Base-by-base conservation (phyloP, 257 asterid species). In the Paraleonurus japonicus region DNA sequence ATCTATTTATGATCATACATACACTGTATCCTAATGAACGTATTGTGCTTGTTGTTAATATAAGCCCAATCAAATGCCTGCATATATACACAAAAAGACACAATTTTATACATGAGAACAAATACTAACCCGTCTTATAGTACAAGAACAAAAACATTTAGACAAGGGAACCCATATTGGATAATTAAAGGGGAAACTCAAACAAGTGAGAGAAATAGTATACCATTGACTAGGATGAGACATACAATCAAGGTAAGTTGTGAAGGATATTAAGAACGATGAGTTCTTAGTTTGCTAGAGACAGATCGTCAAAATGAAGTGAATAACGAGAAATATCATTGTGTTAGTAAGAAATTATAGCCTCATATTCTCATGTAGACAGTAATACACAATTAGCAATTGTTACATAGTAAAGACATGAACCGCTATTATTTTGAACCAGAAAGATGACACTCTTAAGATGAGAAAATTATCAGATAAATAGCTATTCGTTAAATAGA, bases 31-130 rank as follows among this genome's bases (percentile, higher is more conserved):
- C n/a, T n/a, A n/a, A n/a, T n/a, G n/a, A n/a, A n/a, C n/a, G n/a
- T n/a, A n/a, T n/a, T n/a, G n/a, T n/a, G 97, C 74, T 28, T 75
- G 23, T 80, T 83, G 20, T 85, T 85, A 32, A 87, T 45, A 79
- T 90, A 92, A 3, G 98, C 98, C 98, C 98, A 92, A n/a, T 97
- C 97, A 66, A 88, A 92, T 75, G 97, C 98, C 98, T 92, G 89
- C 86, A 75, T 51, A 53, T 3, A 47, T 61, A 53, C 8, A 15
- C 41, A 43, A 35, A 37, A 4, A 32, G 48, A 71, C 20, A 32
- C 26, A 11, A 59, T 48, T 50, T 43, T 4, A 54, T 17, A 67
- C 32, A 50, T 47, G 3, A n/a, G 60, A 48, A 48, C 23, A 15
- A 58, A 58, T 13, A 20, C 22, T 20, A 35, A 50, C 26, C 24